These are phyloP conservation scores for Suhomyces terraborum DNA, from an alignment of 1,139 yeast species.

Conservation along the genomic window DNA sequence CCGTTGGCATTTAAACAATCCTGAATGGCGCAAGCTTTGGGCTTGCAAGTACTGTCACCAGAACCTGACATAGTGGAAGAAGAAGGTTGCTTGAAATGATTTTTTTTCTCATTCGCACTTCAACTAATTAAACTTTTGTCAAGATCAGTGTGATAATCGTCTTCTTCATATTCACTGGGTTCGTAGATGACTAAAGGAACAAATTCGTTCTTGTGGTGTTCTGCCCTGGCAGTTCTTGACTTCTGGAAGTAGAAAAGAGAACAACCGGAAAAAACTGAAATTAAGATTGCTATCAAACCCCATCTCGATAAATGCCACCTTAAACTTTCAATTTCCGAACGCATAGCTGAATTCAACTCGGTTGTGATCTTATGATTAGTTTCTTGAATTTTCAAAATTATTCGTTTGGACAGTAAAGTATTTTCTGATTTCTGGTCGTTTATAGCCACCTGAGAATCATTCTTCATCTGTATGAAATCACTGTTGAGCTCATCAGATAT, in stretches of 20 bases:
- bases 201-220: constrained; percentile 36
- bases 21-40: constrained; percentile 71
- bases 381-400: constrained; percentile 76
- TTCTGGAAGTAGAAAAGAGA: constrained; percentile 44
- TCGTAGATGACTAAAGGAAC: constrained; percentile 49
- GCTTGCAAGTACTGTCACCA: constrained; percentile 54
- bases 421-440: constrained; percentile 88
- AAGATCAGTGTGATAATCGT: constrained; percentile 49
- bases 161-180: constrained; percentile 52
- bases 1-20: constrained; percentile 56
- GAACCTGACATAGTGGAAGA: constrained; percentile 9
- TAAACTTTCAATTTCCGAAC: constrained; percentile 83
- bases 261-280: constrained; percentile 45
- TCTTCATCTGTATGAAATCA: constrained; percentile 62
- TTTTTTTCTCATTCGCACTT: constrained; percentile 7
- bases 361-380: constrained; percentile 84
- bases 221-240: constrained; percentile 27
- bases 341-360: constrained; percentile 76
- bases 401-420: constrained; percentile 69
- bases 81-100: constrained; percentile 5
- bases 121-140: constrained; percentile 28
- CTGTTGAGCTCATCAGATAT: constrained; percentile 80
- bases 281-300: constrained; percentile 67
- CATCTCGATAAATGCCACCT: constrained; percentile 94
- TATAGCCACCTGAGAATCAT: constrained; percentile 80